phyloP scores from a whole-genome alignment of 192 early-diverging fungal species.

The Lunasporangiospora selenospora region DNA sequence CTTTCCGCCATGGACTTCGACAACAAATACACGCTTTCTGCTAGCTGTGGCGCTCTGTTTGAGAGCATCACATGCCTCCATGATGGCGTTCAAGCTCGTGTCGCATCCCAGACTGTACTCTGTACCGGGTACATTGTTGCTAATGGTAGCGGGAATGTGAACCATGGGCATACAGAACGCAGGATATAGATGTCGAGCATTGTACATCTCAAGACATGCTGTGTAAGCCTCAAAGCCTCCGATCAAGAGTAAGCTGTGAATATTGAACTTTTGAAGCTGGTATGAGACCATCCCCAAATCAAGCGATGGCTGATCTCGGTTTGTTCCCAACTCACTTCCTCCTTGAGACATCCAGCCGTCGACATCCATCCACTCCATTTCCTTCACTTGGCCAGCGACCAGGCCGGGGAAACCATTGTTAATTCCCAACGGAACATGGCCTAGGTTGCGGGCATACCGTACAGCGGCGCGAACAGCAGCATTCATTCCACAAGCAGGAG shows the following conservation, averaged over 20 bases:
- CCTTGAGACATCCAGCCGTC: constrained; percentile 92
- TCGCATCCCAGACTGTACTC: constrained; percentile 96
- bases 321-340: constrained; percentile 94
- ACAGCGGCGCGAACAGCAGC: constrained; percentile 90
- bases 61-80: constrained; percentile 88
- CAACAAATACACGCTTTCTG: constrained; percentile 92
- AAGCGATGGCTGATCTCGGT: constrained; percentile 87
- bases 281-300: constrained; percentile 91
- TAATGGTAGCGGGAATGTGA: constrained; percentile 93
- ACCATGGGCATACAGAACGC: constrained; percentile 95
- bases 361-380: constrained; percentile 83
- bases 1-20: constrained; percentile 97
- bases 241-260: constrained; percentile 91
- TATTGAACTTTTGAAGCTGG: constrained; percentile 88
- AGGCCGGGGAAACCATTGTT: constrained; percentile 94
- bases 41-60: constrained; percentile 92
- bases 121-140: constrained; percentile 98
- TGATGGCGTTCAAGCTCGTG: constrained; percentile 94
- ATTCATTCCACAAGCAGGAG: constrained; percentile 98
- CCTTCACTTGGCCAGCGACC: constrained; percentile 79
- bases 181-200: constrained; percentile 81
- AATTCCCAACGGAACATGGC: constrained; percentile 88
- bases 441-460: constrained; percentile 84
- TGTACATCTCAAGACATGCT: constrained; percentile 73
- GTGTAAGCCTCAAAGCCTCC: constrained; percentile 97